These are phyloP conservation scores for Phoma sp. DNA, from an alignment of 2,329 filamentous ascomycete genomes.

Conservation along the genomic window DNA sequence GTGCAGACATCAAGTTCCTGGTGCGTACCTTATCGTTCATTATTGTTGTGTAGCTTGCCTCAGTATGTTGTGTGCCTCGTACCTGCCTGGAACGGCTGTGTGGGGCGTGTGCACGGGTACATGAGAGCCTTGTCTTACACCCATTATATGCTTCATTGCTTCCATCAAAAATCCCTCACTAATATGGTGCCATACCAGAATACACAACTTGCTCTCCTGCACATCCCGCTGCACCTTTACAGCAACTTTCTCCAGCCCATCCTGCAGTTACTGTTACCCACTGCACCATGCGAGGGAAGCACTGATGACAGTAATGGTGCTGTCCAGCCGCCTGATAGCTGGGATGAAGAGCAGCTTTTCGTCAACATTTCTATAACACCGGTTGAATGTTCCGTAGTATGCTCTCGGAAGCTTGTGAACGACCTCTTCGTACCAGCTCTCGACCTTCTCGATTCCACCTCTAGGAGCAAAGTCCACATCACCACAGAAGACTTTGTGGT, in stretches of 20 bases:
- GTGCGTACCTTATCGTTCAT: slow-evolving; percentile 47
- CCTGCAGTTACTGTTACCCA: slow-evolving; percentile 81
- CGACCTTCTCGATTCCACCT: slow-evolving; percentile 62
- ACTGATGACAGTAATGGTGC: slow-evolving; percentile 38
- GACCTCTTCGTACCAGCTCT: slow-evolving; percentile 79
- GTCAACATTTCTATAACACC: slow-evolving; percentile 93
- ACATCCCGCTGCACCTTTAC: slow-evolving; percentile 83
- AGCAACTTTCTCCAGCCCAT: slow-evolving; percentile 84
- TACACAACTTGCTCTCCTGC: slow-evolving; percentile 84
- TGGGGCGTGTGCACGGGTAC: slow-evolving; percentile 38
- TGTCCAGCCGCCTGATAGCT: slow-evolving; percentile 48
- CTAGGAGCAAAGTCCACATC: slow-evolving; percentile 66
- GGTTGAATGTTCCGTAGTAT: slow-evolving; percentile 91
- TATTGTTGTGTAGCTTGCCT: slow-evolving; percentile 31
- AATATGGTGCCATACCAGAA: slow-evolving; percentile 67
- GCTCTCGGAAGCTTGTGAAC: slow-evolving; percentile 76
- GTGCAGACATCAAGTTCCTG: slow-evolving; percentile 58
- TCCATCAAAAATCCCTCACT: slow-evolving; percentile 25
- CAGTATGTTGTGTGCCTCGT: slow-evolving; percentile 25
- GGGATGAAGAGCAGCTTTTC: slow-evolving; percentile 73
- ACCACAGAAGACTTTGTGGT: slow-evolving; percentile 85
- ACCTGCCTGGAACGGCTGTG: slow-evolving; percentile 34
- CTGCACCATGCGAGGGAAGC: slow-evolving; percentile 45
- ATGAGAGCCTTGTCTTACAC: slow-evolving; percentile 42
- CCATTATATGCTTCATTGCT: neutral